Evolutionary conservation across 768 basidiomycete species (phyloP).

Genomic region (Pleurotus cornucopiae): DNA sequence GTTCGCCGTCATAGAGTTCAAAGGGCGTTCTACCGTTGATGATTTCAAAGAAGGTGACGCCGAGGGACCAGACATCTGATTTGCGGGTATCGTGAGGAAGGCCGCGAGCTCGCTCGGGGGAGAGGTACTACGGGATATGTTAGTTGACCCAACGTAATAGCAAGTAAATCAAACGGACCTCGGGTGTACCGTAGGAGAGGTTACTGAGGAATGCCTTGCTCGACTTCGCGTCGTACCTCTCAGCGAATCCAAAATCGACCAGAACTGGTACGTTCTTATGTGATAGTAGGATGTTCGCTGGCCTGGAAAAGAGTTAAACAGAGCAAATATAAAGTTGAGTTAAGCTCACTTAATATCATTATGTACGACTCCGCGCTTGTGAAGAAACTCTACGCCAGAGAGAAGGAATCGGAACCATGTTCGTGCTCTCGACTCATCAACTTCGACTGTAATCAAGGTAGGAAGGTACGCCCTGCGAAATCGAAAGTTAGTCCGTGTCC

Average conservation of each 20-base stretch:
- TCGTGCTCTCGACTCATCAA: conserved; percentile 72
- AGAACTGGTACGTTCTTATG: conserved; percentile 76
- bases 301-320: conserved; percentile 38
- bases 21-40: conserved; percentile 91
- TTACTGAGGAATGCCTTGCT: conserved; percentile 75
- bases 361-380: conserved; percentile 80
- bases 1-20: conserved; percentile 74
- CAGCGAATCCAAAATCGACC: conserved; percentile 96
- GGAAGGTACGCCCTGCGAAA: conserved; percentile 76
- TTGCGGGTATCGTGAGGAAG: conserved; percentile 91
- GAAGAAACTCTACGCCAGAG: conserved; percentile 80
- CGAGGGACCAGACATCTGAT: conserved; percentile 84
- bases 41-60: conserved; percentile 92
- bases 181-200: conserved; percentile 87
- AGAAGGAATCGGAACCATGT: conserved; percentile 81
- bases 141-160: neutral
- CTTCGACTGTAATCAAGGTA: conserved; percentile 83
- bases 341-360: conserved; percentile 86
- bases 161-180: conserved; percentile 41
- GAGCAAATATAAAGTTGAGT: conserved; percentile 6
- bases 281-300: conserved; percentile 90
- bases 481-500: neutral
- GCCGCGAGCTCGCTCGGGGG: conserved; percentile 87
- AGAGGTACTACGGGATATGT: conserved; percentile 66
- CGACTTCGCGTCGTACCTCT: conserved; percentile 67